Percentiles rank a stretch among this genome's conserved stretches.
Conservation (phyloP, 108 stramenopile species). For the Seminavis robusta region DNA sequence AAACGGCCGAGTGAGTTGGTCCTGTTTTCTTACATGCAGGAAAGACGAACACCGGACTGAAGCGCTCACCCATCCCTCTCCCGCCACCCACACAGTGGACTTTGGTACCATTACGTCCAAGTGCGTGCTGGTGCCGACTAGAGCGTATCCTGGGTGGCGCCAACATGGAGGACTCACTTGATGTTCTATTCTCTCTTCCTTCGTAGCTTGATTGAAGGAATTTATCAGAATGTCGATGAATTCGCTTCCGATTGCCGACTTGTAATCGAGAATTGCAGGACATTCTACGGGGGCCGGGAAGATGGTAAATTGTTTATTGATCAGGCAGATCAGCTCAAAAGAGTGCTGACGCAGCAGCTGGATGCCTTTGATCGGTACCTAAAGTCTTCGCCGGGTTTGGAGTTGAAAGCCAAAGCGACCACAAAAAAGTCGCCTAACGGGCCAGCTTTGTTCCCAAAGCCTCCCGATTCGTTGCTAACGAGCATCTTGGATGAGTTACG, state of each 20-base stretch:
- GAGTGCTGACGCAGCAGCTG: slow-evolving; percentile 46
- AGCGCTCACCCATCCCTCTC: too few relatives aligned
- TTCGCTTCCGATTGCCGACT: slow-evolving; percentile 72
- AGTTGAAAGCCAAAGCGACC: slow-evolving; percentile 20
- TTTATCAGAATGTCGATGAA: slow-evolving; percentile 42
- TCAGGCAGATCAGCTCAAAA: slow-evolving; percentile 59
- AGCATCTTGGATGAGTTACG: slow-evolving; percentile 57
- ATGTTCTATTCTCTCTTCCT: too few relatives aligned
- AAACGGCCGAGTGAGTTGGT: slow-evolving; percentile 61
- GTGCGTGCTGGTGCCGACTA: too few relatives aligned
- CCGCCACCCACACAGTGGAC: too few relatives aligned
- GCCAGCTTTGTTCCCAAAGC: slow-evolving; percentile 40
- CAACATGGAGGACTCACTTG: too few relatives aligned
- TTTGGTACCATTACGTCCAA: slow-evolving; percentile 71
- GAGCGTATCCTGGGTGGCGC: too few relatives aligned
- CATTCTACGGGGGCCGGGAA: slow-evolving; percentile 51
- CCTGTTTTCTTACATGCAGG: too few relatives aligned
- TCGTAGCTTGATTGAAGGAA: slow-evolving; percentile 64
- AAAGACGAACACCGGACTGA: too few relatives aligned
- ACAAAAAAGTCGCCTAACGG: too few relatives aligned
- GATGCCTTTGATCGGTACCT: slow-evolving; percentile 51
- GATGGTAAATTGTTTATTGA: slow-evolving; percentile 59
- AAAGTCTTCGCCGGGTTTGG: slow-evolving; percentile 36
- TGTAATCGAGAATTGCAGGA: slow-evolving; percentile 63
- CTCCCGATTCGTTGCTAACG: slow-evolving; percentile 49